Percentiles rank a stretch among this genome's conserved stretches.
These are phyloP conservation scores for Ulota crispa DNA, from an alignment of 225 moss, liverwort and hornwort species.

Conservation along the genomic window DNA sequence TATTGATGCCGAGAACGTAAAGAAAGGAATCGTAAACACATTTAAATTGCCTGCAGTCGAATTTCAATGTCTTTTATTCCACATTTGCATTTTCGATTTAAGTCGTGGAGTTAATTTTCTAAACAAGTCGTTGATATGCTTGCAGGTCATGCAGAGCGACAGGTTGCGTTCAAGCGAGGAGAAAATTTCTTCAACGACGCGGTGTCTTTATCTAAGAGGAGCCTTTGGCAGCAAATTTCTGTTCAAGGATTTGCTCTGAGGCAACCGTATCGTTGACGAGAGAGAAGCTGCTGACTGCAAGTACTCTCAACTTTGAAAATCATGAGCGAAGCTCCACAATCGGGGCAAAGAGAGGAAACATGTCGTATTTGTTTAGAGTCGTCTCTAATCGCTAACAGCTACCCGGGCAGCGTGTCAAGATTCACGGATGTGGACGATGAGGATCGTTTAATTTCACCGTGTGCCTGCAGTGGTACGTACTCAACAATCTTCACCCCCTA, in stretches of 20 bases:
- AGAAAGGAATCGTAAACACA: background rate
- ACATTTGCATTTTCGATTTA: background rate
- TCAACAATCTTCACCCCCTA: background rate
- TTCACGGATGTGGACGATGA: slow-evolving; percentile 36
- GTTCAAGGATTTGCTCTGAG: slow-evolving; percentile 14
- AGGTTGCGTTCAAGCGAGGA: background rate
- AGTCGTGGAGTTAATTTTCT: background rate
- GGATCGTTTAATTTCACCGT: slow-evolving; percentile 64
- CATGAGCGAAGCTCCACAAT: slow-evolving; percentile 35
- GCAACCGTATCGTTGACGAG: slow-evolving; percentile 14
- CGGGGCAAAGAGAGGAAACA: slow-evolving; percentile 50
- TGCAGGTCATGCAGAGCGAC: slow-evolving; percentile 6
- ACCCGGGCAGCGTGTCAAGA: slow-evolving; percentile 42
- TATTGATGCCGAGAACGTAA: background rate
- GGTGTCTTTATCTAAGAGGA: slow-evolving; percentile 9
- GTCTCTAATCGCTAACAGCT: slow-evolving; percentile 38
- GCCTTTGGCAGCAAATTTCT: slow-evolving; percentile 15
- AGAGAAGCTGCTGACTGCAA: slow-evolving; percentile 5
- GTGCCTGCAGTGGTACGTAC: slow-evolving; percentile 58
- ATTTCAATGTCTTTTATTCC: background rate
- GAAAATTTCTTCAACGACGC: slow-evolving; percentile 11
- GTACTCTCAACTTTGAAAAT: slow-evolving; percentile 19
- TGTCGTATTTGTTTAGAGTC: slow-evolving; percentile 71
- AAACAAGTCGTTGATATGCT: background rate
- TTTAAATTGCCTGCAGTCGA: background rate